Evolutionary conservation across 306 rosid species (phyloP).

Genomic region (Chamaecrista fasciculata): DNA sequence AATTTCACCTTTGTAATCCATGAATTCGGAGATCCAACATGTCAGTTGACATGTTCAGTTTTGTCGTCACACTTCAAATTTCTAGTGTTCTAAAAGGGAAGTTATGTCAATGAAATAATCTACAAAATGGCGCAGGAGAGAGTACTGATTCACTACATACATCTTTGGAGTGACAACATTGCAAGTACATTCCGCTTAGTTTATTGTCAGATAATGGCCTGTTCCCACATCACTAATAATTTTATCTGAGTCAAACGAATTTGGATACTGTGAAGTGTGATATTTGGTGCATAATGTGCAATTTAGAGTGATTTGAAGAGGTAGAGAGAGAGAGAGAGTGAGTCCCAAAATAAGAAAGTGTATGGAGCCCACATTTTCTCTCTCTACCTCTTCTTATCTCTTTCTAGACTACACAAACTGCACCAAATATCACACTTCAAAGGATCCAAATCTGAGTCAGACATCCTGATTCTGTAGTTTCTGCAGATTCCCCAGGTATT

Average conservation of each 20-base stretch:
- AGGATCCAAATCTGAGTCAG: not conserved
- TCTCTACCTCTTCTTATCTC: too few relatives aligned
- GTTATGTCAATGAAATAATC: not conserved
- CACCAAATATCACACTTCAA: too few relatives aligned
- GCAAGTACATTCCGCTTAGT: not conserved
- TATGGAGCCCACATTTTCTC: too few relatives aligned
- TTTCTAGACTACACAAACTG: too few relatives aligned
- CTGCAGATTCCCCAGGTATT: not conserved
- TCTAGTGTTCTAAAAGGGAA: not conserved
- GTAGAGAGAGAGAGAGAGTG: too few relatives aligned
- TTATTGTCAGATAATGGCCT: not conserved
- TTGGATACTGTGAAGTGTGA: too few relatives aligned
- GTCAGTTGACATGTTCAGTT: too few relatives aligned
- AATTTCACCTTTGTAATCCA: not conserved
- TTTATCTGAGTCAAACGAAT: too few relatives aligned
- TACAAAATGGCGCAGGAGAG: too few relatives aligned
- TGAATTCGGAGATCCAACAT: not conserved
- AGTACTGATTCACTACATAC: not conserved
- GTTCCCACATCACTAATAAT: not conserved
- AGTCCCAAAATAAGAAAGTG: too few relatives aligned
- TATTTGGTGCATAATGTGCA: too few relatives aligned
- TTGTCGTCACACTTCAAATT: not conserved
- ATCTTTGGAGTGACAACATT: not conserved
- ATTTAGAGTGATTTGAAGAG: too few relatives aligned
- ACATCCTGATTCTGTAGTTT: not conserved